These are phyloP conservation scores for Grammothele lineata DNA, from an alignment of 768 basidiomycete species.

Conservation along the genomic window DNA sequence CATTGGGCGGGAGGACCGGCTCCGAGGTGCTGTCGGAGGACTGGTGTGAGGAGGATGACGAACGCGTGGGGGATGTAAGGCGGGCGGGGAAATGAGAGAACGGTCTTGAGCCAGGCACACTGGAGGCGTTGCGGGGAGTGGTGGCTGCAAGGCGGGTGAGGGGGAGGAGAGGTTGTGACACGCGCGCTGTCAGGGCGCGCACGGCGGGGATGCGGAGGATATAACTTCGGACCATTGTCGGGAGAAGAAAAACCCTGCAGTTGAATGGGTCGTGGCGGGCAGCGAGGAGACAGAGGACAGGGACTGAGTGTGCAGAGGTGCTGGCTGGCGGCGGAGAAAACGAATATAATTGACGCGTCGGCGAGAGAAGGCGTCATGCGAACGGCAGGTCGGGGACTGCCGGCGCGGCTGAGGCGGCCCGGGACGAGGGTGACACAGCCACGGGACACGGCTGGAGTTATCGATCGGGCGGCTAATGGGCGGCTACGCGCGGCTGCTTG, in stretches of 20 bases:
- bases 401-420: not conserved
- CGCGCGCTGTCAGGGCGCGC: slow-evolving; percentile 40
- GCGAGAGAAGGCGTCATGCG: not conserved
- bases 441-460: slow-evolving; percentile 4
- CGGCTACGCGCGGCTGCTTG: too few species aligned
- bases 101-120: slow-evolving; percentile 34
- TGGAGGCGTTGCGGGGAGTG: slow-evolving; percentile 25
- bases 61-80: slow-evolving; percentile 35
- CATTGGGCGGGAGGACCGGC: slow-evolving; percentile 39
- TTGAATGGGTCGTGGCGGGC: not conserved
- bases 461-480: slow-evolving; percentile 19
- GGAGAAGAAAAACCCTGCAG: not conserved
- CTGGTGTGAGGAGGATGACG: slow-evolving; percentile 19
- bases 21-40: slow-evolving; percentile 12
- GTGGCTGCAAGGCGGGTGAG: slow-evolving; percentile 37
- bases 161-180: slow-evolving; percentile 44
- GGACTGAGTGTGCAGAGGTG: not conserved
- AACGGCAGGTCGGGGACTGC: slow-evolving; percentile 1
- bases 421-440: slow-evolving; percentile 1
- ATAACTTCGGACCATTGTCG: slow-evolving; percentile 27
- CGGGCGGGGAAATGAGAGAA: slow-evolving; percentile 48
- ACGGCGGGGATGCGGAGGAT: slow-evolving; percentile 44
- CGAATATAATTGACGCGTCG: not conserved
- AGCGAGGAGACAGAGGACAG: not conserved
- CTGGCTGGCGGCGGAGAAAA: not conserved